Conservation (phyloP, 345 rosid genomes). For the Populus simonii region DNA sequence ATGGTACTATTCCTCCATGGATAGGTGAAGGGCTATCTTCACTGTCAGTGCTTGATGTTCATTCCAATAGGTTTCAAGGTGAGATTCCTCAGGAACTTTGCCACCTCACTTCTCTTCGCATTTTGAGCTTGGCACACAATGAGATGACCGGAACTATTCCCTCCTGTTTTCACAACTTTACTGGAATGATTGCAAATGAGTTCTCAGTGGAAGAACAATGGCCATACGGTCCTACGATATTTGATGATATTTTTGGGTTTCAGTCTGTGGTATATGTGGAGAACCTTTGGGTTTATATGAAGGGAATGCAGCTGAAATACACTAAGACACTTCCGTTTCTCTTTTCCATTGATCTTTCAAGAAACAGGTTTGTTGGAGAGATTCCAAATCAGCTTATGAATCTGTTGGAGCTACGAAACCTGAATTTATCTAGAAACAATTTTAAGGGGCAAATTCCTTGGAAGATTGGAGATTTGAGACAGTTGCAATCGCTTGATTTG, state of each 20-base stretch:
- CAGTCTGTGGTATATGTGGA: conserved; percentile 3
- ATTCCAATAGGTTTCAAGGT: conserved; percentile 5
- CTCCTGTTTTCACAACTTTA: conserved; percentile 8
- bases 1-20: conserved; percentile 10
- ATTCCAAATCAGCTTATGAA: conserved; percentile 30
- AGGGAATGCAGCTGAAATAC: conserved; percentile 5
- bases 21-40: conserved; percentile 5
- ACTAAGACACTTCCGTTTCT: conserved; percentile 6
- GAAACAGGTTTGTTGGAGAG: conserved; percentile 24
- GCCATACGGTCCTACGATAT: neutral
- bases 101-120: neutral
- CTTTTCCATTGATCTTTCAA: conserved; percentile 19
- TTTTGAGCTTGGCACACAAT: conserved; percentile 15
- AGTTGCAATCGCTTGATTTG: conserved; percentile 43
- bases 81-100: conserved; percentile 10
- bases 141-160: conserved; percentile 13
- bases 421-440: conserved; percentile 36
- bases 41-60: neutral
- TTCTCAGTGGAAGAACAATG: neutral
- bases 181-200: neutral
- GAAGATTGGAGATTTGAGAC: conserved; percentile 20
- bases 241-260: neutral
- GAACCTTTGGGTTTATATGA: neutral
- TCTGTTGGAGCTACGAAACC: conserved; percentile 14
- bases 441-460: conserved; percentile 32